Conservation (phyloP, 176 grass and related monocot genomes). For the Avena sativa region DNA sequence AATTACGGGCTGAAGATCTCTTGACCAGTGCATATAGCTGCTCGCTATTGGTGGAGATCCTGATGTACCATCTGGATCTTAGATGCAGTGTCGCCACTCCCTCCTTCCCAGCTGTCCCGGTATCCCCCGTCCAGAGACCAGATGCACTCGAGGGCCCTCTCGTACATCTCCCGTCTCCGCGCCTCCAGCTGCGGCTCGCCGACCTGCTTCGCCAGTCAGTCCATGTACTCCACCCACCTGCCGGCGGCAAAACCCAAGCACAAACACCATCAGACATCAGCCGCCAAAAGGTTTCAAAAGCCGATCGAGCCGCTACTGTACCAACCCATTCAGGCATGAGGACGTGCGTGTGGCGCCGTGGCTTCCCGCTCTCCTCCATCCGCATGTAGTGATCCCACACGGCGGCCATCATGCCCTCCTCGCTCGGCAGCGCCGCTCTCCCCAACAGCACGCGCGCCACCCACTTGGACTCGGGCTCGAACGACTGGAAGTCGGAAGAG, state of each 20-base stretch:
- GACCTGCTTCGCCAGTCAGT: constrained; percentile 55
- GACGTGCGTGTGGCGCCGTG: constrained; percentile 54
- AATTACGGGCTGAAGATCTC: too few relatives aligned
- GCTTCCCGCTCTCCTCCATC: constrained; percentile 51
- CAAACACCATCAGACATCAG: background rate
- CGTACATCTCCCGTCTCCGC: constrained; percentile 28
- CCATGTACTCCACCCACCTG: constrained; percentile 50
- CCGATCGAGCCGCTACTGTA: too few relatives aligned
- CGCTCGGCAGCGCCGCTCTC: constrained; percentile 38
- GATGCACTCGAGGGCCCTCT: constrained; percentile 27
- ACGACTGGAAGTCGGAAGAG: constrained; percentile 30
- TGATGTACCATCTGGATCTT: background rate
- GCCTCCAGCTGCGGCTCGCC: constrained; percentile 40
- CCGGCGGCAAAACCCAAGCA: background rate
- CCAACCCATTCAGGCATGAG: constrained; percentile 43
- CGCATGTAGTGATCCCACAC: constrained; percentile 37
- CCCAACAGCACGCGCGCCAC: constrained; percentile 50
- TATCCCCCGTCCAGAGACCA: constrained; percentile 39
- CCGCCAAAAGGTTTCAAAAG: background rate
- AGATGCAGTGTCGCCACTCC: background rate
- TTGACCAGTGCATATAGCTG: too few relatives aligned
- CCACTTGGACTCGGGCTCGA: constrained; percentile 63
- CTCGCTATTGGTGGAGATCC: too few relatives aligned
- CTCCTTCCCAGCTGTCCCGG: constrained; percentile 40
- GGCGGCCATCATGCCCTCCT: constrained; percentile 50